Evolutionary conservation across 495 filamentous ascomycete genomes (phyloP).

Genomic region (Hyaloscypha variabilis): DNA sequence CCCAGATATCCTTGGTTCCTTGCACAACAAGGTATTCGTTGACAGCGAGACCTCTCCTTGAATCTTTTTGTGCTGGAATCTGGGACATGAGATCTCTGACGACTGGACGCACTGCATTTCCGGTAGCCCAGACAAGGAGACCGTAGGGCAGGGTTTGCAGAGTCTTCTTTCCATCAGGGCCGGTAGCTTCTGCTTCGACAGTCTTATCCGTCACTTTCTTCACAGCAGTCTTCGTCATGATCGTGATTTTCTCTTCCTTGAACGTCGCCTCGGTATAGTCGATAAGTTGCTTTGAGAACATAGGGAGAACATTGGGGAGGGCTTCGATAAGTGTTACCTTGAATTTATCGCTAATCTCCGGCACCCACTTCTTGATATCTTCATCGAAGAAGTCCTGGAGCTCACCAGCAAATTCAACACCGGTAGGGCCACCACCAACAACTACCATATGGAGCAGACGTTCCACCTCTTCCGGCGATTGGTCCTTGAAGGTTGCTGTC

Average conservation of each 20-base stretch:
- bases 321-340: constrained; percentile 97
- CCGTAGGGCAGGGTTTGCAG: constrained; percentile 87
- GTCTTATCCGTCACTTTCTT: constrained; percentile 94
- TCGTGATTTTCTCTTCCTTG: constrained; percentile 96
- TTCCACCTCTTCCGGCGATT: constrained; percentile 84
- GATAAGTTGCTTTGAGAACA: constrained; percentile 99
- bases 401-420: constrained; percentile 97
- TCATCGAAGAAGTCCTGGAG: constrained; percentile 98
- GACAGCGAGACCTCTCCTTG: constrained; percentile 89
- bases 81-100: constrained; percentile 89
- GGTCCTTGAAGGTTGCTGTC: constrained; percentile 97
- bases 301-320: constrained; percentile 95
- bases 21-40: constrained; percentile 99
- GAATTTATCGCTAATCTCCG: constrained; percentile 92
- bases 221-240: constrained; percentile 98
- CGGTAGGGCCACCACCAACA: constrained; percentile 95
- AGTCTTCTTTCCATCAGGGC: constrained; percentile 84
- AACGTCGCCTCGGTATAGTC: constrained; percentile 99
- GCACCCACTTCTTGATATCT: constrained; percentile 97
- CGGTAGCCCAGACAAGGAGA: constrained; percentile 96
- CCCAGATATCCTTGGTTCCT: constrained; percentile 95
- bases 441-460: constrained; percentile 99
- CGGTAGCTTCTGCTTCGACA: constrained; percentile 86
- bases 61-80: constrained; percentile 93
- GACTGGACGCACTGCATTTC: constrained; percentile 88